A percentile compares a stretch with the other conserved stretches of the same genome.
Conservation (phyloP, 2,329 filamentous ascomycete genomes). For the Exophiala dermatitidis region DNA sequence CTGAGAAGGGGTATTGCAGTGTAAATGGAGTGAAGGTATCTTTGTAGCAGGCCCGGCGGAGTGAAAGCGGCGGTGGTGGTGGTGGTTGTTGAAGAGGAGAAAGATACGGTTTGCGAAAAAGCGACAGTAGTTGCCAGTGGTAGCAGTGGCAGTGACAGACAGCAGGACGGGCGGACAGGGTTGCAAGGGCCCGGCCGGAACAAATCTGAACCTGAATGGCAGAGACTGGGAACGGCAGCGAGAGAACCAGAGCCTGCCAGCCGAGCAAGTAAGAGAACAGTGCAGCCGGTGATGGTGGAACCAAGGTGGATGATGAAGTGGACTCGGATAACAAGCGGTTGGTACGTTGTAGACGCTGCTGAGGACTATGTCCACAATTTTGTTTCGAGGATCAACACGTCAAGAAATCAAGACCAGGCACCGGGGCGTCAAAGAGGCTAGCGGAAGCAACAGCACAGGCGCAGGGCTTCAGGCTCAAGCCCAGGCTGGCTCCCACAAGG, state of each 20-base stretch:
- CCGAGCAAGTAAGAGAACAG: not conserved
- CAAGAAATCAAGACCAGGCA: not conserved
- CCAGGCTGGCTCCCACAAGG: too few species aligned
- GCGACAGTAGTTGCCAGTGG: conserved; percentile 3
- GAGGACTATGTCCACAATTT: not conserved
- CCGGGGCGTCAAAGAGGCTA: not conserved
- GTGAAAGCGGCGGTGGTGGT: conserved; percentile 1
- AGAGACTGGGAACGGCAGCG: not conserved
- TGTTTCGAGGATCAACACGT: not conserved
- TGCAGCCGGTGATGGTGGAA: not conserved
- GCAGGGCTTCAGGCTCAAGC: not conserved
- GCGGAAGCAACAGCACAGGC: not conserved
- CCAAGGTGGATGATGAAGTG: not conserved
- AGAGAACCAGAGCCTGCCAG: not conserved
- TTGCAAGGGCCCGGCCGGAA: not conserved
- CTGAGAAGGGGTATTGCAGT: not conserved
- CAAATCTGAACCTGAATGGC: not conserved
- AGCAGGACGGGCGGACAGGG: not conserved
- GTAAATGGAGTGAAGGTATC: not conserved
- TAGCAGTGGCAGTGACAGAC: not conserved
- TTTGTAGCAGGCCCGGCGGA: conserved; percentile 1
- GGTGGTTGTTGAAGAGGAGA: conserved; percentile 2
- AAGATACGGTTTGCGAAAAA: conserved; percentile 1
- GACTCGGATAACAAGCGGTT: not conserved
- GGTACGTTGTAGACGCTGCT: not conserved